Evolutionary conservation across 768 basidiomycete species (phyloP).

Genomic region (Leucocoprinus leucothites): DNA sequence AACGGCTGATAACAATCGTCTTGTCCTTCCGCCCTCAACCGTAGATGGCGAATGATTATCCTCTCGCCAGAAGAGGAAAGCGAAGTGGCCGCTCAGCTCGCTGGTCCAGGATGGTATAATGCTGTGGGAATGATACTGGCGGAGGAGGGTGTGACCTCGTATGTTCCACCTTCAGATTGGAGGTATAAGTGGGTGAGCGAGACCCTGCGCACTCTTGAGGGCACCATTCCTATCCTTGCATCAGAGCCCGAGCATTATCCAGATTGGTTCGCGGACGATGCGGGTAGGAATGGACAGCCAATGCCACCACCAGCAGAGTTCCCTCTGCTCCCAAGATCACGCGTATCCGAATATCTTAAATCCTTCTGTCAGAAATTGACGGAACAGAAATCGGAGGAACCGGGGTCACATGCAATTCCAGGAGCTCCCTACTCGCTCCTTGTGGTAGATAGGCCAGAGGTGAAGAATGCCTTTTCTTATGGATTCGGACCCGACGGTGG

Average conservation of each 20-base stretch:
- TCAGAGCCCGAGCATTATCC: conserved; percentile 52
- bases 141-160: conserved; percentile 53
- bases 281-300: conserved; percentile 47
- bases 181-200: conserved; percentile 83
- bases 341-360: conserved; percentile 71
- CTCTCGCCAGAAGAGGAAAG: conserved; percentile 94
- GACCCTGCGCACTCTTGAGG: conserved; percentile 76
- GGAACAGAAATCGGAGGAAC: conserved; percentile 33
- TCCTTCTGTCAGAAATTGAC: conserved; percentile 48
- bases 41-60: conserved; percentile 82
- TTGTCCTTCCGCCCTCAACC: background rate
- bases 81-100: conserved; percentile 76
- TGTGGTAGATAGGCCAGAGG: conserved; percentile 81
- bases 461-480: conserved; percentile 91
- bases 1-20: background rate
- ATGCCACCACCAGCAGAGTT: conserved; percentile 80
- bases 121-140: conserved; percentile 80
- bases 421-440: conserved; percentile 91
- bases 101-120: conserved; percentile 83
- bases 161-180: conserved; percentile 83
- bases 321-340: conserved; percentile 81
- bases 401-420: conserved; percentile 54
- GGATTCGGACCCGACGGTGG: conserved; percentile 92
- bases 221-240: conserved; percentile 64
- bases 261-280: conserved; percentile 46